Evolutionary conservation across 2,329 filamentous ascomycete species (phyloP).

Genomic region (Aspergillus chevalieri): DNA sequence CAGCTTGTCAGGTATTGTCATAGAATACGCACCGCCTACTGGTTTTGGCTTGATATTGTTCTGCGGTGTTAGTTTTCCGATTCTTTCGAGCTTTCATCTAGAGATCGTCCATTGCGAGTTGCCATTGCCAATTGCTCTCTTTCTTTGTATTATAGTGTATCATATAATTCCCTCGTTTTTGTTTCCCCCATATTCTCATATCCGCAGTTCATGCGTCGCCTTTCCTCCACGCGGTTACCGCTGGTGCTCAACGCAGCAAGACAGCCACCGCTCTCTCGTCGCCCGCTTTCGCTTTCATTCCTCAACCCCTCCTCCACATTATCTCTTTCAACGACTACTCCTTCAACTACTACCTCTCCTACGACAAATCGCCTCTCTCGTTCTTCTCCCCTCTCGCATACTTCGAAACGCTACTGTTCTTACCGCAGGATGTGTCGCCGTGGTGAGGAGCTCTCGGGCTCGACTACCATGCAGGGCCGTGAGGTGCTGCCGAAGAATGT

Average conservation of each 20-base stretch:
- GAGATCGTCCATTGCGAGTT: not conserved
- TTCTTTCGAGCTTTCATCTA: not conserved
- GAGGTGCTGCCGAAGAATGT: constrained; percentile 89
- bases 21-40: not conserved
- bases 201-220: constrained; percentile 24
- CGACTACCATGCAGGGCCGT: constrained; percentile 60
- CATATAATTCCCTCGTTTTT: not conserved
- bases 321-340: constrained; percentile 17
- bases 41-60: not conserved
- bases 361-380: constrained; percentile 15
- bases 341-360: constrained; percentile 15
- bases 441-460: constrained; percentile 48
- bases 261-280: constrained; percentile 26
- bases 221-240: constrained; percentile 27
- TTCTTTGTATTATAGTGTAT: not conserved
- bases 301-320: constrained; percentile 21
- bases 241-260: constrained; percentile 27
- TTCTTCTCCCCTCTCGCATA: constrained; percentile 24
- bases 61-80: not conserved
- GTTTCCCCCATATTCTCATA: not conserved
- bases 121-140: constrained; percentile 9
- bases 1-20: not conserved
- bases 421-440: constrained; percentile 66
- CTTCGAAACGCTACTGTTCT: constrained; percentile 59
- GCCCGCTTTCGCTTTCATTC: not conserved